A percentile compares a stretch with the other conserved stretches of the same genome.
Evolutionary conservation across 2,329 filamentous ascomycete species (phyloP).

Genomic region (Fusarium sp.): DNA sequence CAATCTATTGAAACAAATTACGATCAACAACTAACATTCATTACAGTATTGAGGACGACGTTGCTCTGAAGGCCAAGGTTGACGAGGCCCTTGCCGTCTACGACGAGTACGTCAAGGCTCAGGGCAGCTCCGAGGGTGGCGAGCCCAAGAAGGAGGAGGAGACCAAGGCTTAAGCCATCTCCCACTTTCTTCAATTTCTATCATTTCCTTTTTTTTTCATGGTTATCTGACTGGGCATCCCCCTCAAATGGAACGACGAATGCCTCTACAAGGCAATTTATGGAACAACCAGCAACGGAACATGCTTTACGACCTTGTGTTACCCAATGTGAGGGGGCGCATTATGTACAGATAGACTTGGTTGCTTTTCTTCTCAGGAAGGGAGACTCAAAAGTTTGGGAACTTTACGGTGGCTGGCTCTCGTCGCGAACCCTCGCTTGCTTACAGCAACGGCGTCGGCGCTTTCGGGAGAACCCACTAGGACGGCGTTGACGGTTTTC

Average conservation of each 20-base stretch:
- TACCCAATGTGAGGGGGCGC: slow-evolving; percentile 43
- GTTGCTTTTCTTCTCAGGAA: slow-evolving; percentile 53
- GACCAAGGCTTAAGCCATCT: slow-evolving; percentile 54
- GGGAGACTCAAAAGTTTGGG: slow-evolving; percentile 51
- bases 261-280: slow-evolving; percentile 38
- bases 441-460: slow-evolving; percentile 35
- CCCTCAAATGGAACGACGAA: slow-evolving; percentile 42
- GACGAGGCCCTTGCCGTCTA: slow-evolving; percentile 97
- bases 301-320: slow-evolving; percentile 45
- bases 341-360: slow-evolving; percentile 57
- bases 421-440: slow-evolving; percentile 37
- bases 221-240: slow-evolving; percentile 45
- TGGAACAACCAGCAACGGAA: slow-evolving; percentile 44
- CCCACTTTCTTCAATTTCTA: slow-evolving; percentile 15
- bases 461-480: slow-evolving; percentile 45
- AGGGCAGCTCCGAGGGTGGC: slow-evolving; percentile 58
- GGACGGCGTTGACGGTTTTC: slow-evolving; percentile 57
- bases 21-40: slow-evolving; percentile 32
- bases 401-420: slow-evolving; percentile 46
- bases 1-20: neutral
- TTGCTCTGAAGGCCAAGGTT: slow-evolving; percentile 92
- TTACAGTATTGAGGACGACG: slow-evolving; percentile 86
- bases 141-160: slow-evolving; percentile 63
- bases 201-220: slow-evolving; percentile 47
- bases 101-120: slow-evolving; percentile 97